Base-by-base conservation (phyloP, 2,329 filamentous ascomycete genomes). In the Aspergillus fumigatus region DNA sequence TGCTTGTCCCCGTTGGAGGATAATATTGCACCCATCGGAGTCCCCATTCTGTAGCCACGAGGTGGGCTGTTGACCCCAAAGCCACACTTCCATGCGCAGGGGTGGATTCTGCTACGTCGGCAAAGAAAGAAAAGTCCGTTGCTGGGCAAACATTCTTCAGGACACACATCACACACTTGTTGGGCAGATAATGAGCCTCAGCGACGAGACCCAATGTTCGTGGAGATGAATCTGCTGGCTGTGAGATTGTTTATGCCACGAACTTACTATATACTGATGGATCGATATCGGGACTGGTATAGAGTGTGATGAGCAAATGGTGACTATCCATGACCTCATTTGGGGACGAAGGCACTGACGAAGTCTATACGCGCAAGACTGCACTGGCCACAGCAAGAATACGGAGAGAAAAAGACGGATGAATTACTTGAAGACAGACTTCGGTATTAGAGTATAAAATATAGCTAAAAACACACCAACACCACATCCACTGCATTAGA, bases 141-240 rank as follows among this genome's bases (percentile, higher is more conserved):
- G 32, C 5, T 7, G 14, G 14, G 32, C 17, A 14, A 3, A 1
- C 14, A 17, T 38, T 17, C 14, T 1, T 38, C 25, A 23, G n/a
- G 26, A 49, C 9, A 17, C 6, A 10, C 5, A 35, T 14, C 29
- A 4, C 29, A 14, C 4, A 35, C 14, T 14, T 35, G 14, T 35
- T 14, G 4, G 5, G 4, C 1, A 11, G 29, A 78, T 62, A 82
- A 84, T 55, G 69, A 70, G 1, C 81, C 82, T 0, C 79, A 78
- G 62, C 84, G 79, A 58, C 71, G 65, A 8, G 84, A 84, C 68
- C 79, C 72, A 1, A 75, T 82, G 9, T 71, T 82, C 47, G 71
- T 84, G 11, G 76, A 74, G 0, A 78, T 84, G 26, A 75, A 77
- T 25, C 70, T 75, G 0, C 69, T 83, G 1, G 72, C 75, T 1